These are phyloP conservation scores for Xylaria sp. DNA, from an alignment of 2,329 filamentous ascomycete species.

Conservation along the genomic window DNA sequence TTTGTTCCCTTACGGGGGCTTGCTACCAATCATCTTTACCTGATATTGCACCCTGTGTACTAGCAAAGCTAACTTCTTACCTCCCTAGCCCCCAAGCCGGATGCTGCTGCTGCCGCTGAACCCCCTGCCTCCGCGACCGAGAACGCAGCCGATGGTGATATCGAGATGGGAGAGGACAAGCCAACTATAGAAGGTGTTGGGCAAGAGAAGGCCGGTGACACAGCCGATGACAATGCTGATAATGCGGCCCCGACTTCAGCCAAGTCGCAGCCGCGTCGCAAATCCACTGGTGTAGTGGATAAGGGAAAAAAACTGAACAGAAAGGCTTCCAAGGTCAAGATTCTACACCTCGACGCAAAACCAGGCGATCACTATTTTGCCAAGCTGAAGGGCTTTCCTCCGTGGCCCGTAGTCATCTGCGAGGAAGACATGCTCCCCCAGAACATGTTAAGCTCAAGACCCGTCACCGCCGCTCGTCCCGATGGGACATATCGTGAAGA, in stretches of 20 bases:
- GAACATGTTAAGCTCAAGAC: constrained; percentile 78
- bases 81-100: constrained; percentile 30
- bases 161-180: constrained; percentile 49
- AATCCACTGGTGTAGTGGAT: constrained; percentile 75
- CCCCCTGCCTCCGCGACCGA: constrained; percentile 44
- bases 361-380: constrained; percentile 94
- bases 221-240: constrained; percentile 25
- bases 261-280: constrained; percentile 69
- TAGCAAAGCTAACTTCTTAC: constrained; percentile 23
- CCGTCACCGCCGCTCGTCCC: constrained; percentile 81
- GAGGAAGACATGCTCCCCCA: constrained; percentile 94
- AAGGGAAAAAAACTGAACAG: constrained; percentile 85
- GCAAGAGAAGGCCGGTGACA: constrained; percentile 35
- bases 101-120: constrained; percentile 27
- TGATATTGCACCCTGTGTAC: background rate
- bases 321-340: constrained; percentile 81
- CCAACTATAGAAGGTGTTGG: constrained; percentile 42
- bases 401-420: constrained; percentile 94
- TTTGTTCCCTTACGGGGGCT: background rate
- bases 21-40: constrained; percentile 8
- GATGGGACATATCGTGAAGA: constrained; percentile 91
- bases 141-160: constrained; percentile 47
- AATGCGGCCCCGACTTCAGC: constrained; percentile 38
- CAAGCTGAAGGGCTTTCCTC: constrained; percentile 92
- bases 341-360: constrained; percentile 80